Percentiles rank a stretch among this genome's conserved stretches.
Evolutionary conservation across 2,329 filamentous ascomycete species (phyloP).

Genomic region (Fusarium palustre): DNA sequence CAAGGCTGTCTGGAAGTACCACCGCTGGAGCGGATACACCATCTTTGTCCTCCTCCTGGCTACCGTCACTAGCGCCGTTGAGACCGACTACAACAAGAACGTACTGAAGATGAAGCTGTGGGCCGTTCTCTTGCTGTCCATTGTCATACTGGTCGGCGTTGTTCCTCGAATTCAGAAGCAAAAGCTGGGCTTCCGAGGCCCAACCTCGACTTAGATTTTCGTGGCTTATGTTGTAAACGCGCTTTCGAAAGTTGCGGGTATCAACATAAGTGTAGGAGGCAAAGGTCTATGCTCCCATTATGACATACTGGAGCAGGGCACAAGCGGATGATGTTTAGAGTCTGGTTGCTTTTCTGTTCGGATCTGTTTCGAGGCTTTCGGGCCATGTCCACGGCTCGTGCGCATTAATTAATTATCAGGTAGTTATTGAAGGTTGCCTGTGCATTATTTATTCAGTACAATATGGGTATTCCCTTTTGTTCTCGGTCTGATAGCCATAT

Average conservation of each 20-base stretch:
- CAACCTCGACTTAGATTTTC: conserved; percentile 20
- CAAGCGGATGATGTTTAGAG: conserved; percentile 2
- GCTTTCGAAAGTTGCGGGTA: background rate
- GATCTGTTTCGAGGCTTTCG: background rate
- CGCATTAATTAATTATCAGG: background rate
- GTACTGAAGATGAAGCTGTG: conserved; percentile 80
- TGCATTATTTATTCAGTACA: background rate
- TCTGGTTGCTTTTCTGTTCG: background rate
- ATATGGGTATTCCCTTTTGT: background rate
- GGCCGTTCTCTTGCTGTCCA: conserved; percentile 74
- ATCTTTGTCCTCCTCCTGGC: conserved; percentile 77
- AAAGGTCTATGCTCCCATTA: background rate
- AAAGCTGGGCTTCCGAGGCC: conserved; percentile 73
- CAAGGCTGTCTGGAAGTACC: conserved; percentile 90
- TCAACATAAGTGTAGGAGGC: background rate
- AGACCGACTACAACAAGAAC: conserved; percentile 78
- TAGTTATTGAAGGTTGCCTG: background rate
- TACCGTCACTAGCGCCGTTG: conserved; percentile 79
- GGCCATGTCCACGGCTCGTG: background rate
- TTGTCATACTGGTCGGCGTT: conserved; percentile 77
- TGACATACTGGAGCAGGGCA: background rate
- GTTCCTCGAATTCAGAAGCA: conserved; percentile 82
- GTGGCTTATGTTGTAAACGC: background rate
- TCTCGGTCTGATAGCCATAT: background rate
- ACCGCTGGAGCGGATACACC: conserved; percentile 81